Conservation (phyloP, 2,329 filamentous ascomycete species). For the Fusarium tjaetaba region DNA sequence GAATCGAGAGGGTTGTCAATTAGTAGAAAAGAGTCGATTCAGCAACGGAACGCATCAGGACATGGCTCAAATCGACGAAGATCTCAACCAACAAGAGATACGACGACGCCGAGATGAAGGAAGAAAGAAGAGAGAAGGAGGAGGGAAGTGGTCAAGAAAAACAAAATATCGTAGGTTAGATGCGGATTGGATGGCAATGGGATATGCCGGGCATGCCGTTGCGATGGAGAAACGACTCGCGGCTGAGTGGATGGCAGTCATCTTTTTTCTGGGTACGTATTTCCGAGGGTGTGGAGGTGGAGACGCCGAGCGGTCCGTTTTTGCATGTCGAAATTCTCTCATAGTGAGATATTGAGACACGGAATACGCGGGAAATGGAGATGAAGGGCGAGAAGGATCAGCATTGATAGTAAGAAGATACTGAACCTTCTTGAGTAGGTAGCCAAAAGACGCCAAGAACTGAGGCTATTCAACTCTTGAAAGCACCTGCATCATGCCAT, state of each 20-base stretch:
- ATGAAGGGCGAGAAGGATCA: neutral
- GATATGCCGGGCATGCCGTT: slow-evolving; percentile 42
- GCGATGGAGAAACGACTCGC: slow-evolving; percentile 39
- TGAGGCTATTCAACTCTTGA: neutral
- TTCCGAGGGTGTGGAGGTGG: slow-evolving; percentile 42
- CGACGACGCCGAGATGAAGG: slow-evolving; percentile 25
- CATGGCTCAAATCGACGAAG: slow-evolving; percentile 38
- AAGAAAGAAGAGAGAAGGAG: neutral
- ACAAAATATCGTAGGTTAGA: slow-evolving; percentile 22
- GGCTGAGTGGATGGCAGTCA: slow-evolving; percentile 35
- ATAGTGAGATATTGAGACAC: slow-evolving; percentile 16
- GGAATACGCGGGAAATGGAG: slow-evolving; percentile 2
- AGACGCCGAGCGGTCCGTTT: slow-evolving; percentile 42
- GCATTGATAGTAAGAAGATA: too few species aligned
- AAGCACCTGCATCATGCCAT: slow-evolving; percentile 3
- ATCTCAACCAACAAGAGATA: slow-evolving; percentile 29
- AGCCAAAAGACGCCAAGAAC: neutral
- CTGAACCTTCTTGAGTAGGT: too few species aligned
- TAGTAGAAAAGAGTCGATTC: slow-evolving; percentile 14
- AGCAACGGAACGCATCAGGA: slow-evolving; percentile 13
- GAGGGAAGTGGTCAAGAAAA: slow-evolving; percentile 21
- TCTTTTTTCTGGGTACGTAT: slow-evolving; percentile 38
- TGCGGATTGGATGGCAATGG: slow-evolving; percentile 17
- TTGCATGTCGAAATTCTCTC: slow-evolving; percentile 40
- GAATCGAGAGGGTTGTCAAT: slow-evolving; percentile 14